Percentiles rank a stretch among this genome's conserved stretches.
phyloP scores from a whole-genome alignment of 306 rosid species.

The Fagus sylvatica region DNA sequence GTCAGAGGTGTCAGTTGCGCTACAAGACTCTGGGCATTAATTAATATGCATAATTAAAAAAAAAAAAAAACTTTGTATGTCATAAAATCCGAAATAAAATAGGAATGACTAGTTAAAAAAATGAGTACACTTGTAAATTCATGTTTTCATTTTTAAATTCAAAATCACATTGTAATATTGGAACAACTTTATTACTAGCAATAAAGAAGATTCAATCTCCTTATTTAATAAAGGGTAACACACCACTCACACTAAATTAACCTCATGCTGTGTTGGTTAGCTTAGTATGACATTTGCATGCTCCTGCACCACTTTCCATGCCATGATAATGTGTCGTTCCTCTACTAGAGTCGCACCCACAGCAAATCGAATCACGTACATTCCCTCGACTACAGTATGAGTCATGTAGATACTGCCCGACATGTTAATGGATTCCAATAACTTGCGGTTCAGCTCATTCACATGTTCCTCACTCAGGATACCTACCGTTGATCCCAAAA shows the following conservation, averaged over 20 bases:
- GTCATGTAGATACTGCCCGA: slow-evolving; percentile 49
- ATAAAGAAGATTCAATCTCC: neutral
- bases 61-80: no score
- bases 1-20: no score
- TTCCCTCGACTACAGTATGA: slow-evolving; percentile 37
- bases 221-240: no score
- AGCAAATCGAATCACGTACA: slow-evolving; percentile 38
- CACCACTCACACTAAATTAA: no score
- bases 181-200: no score
- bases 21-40: no score
- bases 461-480: neutral
- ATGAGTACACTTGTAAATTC: no score
- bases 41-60: no score
- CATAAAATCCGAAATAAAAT: no score
- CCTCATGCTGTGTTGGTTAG: neutral
- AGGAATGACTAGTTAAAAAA: no score
- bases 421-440: slow-evolving; percentile 45
- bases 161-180: no score
- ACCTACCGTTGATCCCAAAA: neutral
- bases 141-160: no score
- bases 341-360: slow-evolving; percentile 49
- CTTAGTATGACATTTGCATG: slow-evolving; percentile 24
- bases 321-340: slow-evolving; percentile 39
- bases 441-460: slow-evolving; percentile 31
- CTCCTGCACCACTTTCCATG: slow-evolving; percentile 51